Evolutionary conservation across 495 filamentous ascomycete species (phyloP), one percentile per base, ranked within the genome.

Genomic region (Ramalina intermedia): DNA sequence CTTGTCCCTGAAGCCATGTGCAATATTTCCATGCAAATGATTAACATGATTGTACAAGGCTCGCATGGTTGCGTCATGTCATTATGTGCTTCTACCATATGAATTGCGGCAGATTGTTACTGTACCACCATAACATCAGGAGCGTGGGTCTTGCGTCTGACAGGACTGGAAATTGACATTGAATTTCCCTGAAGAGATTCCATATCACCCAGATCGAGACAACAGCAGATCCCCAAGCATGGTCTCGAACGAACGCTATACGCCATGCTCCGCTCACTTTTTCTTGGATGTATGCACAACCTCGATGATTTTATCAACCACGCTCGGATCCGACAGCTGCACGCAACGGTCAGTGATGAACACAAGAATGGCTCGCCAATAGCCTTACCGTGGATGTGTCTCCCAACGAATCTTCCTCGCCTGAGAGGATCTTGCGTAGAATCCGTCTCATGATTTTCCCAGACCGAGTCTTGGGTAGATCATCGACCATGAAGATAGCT

Each of bases 391-490:
- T 96, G 2, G 86, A 85, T 26, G 69, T 90, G 58, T 99, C 93
- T 57, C 91, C 91, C 47, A 99, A 71, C 63, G 90, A 87, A 58
- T 96, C 91, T 66, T 96, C 93, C 73, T 99, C 91, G 11, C 88
- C 88, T 40, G 86, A 86, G 52, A 99, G 68, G 55, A 96, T 88
- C 83, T 99, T 96, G 50, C 91, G 80, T 67, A 99, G 64, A 65
- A 99, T 96, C 48, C 91, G 80, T 48, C 91, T 76, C 91, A 99
- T 96, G 59, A 96, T 99, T 81, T 99, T 99, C 48, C 91, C 91
- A 56, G 82, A 88, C 52, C 91, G 73, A 38, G 91, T 96, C 78
- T 99, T 96, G 52, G 91, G 91, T 24, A 99, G 74, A 62, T 96
- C 90, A 4, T 87, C 80, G 20, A 96, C 82, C 33, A 91, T 75